Conservation (phyloP, 805 yeast species). For the Candida palmyrensis region DNA sequence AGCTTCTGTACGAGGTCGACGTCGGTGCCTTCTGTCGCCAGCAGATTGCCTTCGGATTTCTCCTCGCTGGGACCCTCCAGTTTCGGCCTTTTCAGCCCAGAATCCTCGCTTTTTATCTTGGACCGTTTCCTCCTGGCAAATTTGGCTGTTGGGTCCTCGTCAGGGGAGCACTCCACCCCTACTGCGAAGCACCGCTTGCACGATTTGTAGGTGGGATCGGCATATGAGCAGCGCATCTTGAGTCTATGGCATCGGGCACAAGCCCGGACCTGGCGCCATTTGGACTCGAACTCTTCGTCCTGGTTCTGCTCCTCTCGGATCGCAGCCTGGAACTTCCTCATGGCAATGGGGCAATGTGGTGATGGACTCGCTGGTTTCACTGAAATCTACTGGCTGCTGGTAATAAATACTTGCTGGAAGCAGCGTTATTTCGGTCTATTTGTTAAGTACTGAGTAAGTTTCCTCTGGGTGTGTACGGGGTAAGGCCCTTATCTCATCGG, state of each 20-base stretch:
- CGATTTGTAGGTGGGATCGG: slow-evolving; percentile 37
- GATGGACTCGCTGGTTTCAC: no score
- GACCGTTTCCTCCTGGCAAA: slow-evolving; percentile 30
- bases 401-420: no score
- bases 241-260: slow-evolving; percentile 54
- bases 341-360: no score
- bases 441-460: no score
- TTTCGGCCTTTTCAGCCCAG: not conserved
- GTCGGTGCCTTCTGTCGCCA: no score
- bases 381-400: no score
- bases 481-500: no score
- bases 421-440: no score
- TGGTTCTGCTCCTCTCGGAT: no score
- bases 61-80: not conserved
- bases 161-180: slow-evolving; percentile 43
- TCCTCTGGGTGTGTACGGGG: no score
- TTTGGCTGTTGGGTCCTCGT: slow-evolving; percentile 47
- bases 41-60: no score
- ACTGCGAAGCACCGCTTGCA: slow-evolving; percentile 44
- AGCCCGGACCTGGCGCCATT: slow-evolving; percentile 45
- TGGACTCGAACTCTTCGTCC: slow-evolving; percentile 30
- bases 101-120: slow-evolving; percentile 12
- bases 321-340: no score
- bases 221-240: slow-evolving; percentile 49
- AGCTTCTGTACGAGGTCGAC: not conserved